A percentile compares a stretch with the other conserved stretches of the same genome.
phyloP scores from a whole-genome alignment of 106 monocot genomes.

The Ottelia alismoides region DNA sequence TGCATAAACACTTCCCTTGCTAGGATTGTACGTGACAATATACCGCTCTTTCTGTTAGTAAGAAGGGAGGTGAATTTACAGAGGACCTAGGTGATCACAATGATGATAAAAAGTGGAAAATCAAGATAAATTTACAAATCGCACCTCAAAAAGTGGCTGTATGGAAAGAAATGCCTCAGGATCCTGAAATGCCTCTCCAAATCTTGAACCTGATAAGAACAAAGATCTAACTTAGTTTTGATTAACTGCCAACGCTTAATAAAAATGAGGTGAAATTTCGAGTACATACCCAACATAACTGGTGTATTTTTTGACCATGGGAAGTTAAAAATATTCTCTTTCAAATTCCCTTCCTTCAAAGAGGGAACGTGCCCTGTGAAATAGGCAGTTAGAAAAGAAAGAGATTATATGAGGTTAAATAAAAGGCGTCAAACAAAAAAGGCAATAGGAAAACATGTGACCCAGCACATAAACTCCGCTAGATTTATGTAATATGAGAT shows the following conservation, averaged over 20 bases:
- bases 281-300: constrained; percentile 51
- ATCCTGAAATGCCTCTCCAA: constrained; percentile 97
- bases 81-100: too few species aligned
- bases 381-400: neutral
- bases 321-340: constrained; percentile 77
- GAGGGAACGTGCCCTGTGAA: constrained; percentile 75
- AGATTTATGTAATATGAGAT: too few species aligned
- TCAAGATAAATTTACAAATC: too few species aligned
- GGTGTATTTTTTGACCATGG: constrained; percentile 79
- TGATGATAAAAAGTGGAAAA: too few species aligned
- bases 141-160: constrained; percentile 81
- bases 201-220: constrained; percentile 60
- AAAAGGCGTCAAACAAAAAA: neutral
- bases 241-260: too few species aligned
- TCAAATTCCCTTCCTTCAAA: constrained; percentile 78
- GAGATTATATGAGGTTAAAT: neutral
- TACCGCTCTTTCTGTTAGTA: constrained; percentile 61
- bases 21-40: constrained; percentile 67
- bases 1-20: constrained; percentile 59
- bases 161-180: constrained; percentile 64
- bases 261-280: too few species aligned
- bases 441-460: too few species aligned
- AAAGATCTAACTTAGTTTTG: neutral
- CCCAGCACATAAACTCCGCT: too few species aligned
- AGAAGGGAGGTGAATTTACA: too few species aligned